Evolutionary conservation across 2,329 filamentous ascomycete genomes (phyloP).

Genomic region (Fusarium sp.): DNA sequence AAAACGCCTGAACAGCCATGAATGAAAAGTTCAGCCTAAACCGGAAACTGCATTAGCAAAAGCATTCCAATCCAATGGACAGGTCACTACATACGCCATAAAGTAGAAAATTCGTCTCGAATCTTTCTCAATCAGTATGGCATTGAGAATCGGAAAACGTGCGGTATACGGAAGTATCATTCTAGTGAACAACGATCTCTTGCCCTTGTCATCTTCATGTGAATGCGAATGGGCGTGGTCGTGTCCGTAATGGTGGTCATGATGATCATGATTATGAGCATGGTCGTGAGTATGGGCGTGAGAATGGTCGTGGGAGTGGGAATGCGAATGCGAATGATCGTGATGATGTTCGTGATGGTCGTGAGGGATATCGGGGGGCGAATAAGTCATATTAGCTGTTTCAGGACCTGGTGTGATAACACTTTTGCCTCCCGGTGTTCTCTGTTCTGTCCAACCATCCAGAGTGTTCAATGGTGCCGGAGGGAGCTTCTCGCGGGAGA

Average conservation of each 20-base stretch:
- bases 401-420: constrained; percentile 56
- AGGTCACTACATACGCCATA: constrained; percentile 76
- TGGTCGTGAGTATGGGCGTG: constrained; percentile 40
- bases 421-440: constrained; percentile 59
- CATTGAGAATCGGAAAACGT: constrained; percentile 83
- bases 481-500: constrained; percentile 52
- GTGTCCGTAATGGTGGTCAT: constrained; percentile 37
- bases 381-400: constrained; percentile 50
- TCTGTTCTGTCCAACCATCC: constrained; percentile 60
- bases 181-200: constrained; percentile 79
- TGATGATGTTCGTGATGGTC: constrained; percentile 50
- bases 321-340: constrained; percentile 47
- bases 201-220: constrained; percentile 59
- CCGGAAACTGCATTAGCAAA: constrained; percentile 20
- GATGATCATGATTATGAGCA: constrained; percentile 43
- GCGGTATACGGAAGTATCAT: constrained; percentile 79
- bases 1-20: constrained; percentile 95
- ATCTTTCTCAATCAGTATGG: constrained; percentile 90
- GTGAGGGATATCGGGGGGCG: constrained; percentile 52
- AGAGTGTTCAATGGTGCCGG: constrained; percentile 55
- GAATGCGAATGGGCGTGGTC: constrained; percentile 51
- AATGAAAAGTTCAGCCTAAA: constrained; percentile 90
- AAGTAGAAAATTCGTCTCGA: constrained; percentile 98
- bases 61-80: constrained; percentile 20
- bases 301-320: constrained; percentile 46